Evolutionary conservation across 306 rosid species (phyloP), one percentile per base, ranked within the genome.

Genomic region (Nissolia schottii): DNA sequence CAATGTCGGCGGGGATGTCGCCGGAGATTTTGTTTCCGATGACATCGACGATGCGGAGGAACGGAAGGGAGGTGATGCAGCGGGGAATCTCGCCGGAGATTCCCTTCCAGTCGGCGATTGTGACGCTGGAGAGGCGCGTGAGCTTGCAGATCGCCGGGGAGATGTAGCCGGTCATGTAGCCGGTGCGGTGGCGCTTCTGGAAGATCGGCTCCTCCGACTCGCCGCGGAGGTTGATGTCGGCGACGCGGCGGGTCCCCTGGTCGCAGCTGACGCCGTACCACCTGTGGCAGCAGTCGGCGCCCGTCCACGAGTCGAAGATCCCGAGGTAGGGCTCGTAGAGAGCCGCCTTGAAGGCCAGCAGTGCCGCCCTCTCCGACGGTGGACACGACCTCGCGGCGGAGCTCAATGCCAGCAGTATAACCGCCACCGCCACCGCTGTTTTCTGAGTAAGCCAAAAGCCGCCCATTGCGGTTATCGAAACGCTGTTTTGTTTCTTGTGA

Each of bases 241-340:
- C 97, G 45, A 95, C 97, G 7, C 83, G 86, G 22, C 57, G 81
- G 41, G 85, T 73, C 3, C 48, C 80, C 20, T 50, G 84, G 83
- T 95, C 97, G 72, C 99, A 95, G 82, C 93, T 91, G 0, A 95
- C 20, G 7, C 99, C 99, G 73, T 89, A 82, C 99, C 99, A 95
- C 8, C 74, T 79, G 77, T 78, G 77, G 75, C 99, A 95, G 55
- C 99, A 95, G 67, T 95, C 96, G 41, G 62, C 8, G 53, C 99
- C 96, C 2, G 81, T 80, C 99, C 99, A 95, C 0, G 97, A 81
- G 76, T 81, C 78, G 84, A 95, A 95, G 73, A 95, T 83, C 9
- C 93, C 96, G 29, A 89, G 43, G 14, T 86, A 23, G 0, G 96
- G 81, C 63, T 92, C 99, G 41, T 83, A 79, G 40, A 95, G 97